Evolutionary conservation across 805 yeast species (phyloP).

Genomic region (Saccharomycopsis schoenii): DNA sequence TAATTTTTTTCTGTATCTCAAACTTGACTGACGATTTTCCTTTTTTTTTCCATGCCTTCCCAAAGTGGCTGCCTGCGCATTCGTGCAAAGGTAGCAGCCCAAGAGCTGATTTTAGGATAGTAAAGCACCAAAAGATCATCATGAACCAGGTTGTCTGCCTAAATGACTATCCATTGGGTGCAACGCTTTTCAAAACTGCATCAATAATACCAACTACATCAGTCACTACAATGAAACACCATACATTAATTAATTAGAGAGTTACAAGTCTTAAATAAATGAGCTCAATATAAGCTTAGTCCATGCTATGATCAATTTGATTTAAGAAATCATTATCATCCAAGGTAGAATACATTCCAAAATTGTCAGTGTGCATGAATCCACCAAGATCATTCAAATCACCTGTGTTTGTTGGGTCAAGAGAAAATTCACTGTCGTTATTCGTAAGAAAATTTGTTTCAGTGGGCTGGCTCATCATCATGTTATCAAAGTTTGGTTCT

Average conservation of each 20-base stretch:
- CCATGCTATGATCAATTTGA: constrained; percentile 28
- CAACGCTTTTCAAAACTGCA: no score
- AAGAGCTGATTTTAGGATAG: no score
- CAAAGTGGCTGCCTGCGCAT: no score
- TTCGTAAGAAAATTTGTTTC: background rate
- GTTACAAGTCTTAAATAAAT: background rate
- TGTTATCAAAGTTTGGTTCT: constrained; percentile 5
- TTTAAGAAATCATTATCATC: constrained; percentile 30
- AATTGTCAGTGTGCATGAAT: constrained; percentile 27
- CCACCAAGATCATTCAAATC: constrained; percentile 13
- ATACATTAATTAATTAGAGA: background rate
- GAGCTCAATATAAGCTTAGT: background rate
- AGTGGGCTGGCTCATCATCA: background rate
- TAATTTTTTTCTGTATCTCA: no score
- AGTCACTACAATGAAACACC: no score
- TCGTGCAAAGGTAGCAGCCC: no score
- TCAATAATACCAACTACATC: no score
- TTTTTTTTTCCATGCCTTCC: no score
- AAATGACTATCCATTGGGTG: no score
- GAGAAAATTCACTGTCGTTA: background rate
- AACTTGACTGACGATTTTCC: no score
- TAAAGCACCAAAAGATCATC: no score
- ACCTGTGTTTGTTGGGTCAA: constrained; percentile 1
- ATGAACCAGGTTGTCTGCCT: no score
- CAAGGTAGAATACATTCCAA: constrained; percentile 23